Evolutionary conservation across 306 rosid species (phyloP), one percentile per base, ranked within the genome.

Genomic region (Canavalia ensiformis): DNA sequence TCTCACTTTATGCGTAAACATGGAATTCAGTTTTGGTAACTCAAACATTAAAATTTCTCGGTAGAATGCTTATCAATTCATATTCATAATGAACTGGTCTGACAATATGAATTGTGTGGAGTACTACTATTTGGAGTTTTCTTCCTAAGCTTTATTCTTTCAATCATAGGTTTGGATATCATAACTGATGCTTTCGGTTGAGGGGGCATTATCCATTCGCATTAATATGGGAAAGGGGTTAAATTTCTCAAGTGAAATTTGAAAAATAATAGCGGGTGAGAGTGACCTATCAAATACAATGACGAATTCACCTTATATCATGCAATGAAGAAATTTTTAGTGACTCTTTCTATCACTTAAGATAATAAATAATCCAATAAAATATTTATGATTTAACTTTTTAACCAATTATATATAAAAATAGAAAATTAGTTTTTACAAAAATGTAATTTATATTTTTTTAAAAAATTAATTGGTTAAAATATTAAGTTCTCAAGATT

Each of bases 221-320:
- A 52, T 83, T 77, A 76, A 84, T 31, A 68, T 55, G 12, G 51
- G 57, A 35, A 79, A 52, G 42, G 65, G 34, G 70, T 69, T 39
- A 18, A 85, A 81, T 49, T 52, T 2, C 68, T 76, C 62, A n/a
- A 37, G 30, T 82, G 65, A 67, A 57, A 33, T 66, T 72, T 78
- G 12, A 82, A 45, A 69, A 71, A 82, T 79, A 79, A 82, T 68
- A 54, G 82, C 81, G 25, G 31, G 66, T 86, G 79, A 55, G 47
- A 68, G 82, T 75, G 86, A 82, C 82, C 25, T 35, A 69, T 74
- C 82, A 82, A n/a, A 65, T 64, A 60, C 57, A 66, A 11, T 1
- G 58, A 39, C n/a, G 1, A 78, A 46, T 74, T 52, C 63, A 68
- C 50, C 56, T 37, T 18, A 18, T 18, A 18, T 18, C 25, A 18